Evolutionary conservation across 1,284 basidiomycete species (phyloP).

Genomic region (Pseudozyma tsukubaensis): DNA sequence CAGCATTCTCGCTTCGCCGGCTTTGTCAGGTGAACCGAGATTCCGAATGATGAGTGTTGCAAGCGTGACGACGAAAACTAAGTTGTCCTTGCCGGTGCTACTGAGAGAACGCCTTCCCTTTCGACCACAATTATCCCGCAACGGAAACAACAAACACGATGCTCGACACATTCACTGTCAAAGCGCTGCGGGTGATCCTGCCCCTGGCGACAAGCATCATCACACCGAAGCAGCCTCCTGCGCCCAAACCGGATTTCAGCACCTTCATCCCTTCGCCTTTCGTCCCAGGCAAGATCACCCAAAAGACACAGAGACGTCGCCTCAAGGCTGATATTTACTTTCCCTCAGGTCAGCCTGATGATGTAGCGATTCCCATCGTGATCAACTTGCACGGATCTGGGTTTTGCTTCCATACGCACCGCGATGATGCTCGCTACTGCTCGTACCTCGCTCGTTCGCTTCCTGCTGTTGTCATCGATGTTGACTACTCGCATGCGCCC

Average conservation of each 20-base stretch:
- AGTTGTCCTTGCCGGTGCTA: no score
- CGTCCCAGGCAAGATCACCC: slow-evolving; percentile 35
- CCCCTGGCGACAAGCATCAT: slow-evolving; percentile 29
- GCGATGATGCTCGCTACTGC: slow-evolving; percentile 49
- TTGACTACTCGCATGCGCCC: slow-evolving; percentile 81
- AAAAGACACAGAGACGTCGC: slow-evolving; percentile 33
- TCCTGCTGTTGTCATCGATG: slow-evolving; percentile 73
- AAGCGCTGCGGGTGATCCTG: slow-evolving; percentile 34
- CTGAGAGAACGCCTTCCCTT: not conserved
- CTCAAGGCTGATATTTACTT: slow-evolving; percentile 47
- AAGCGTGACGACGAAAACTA: no score
- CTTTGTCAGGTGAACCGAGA: no score
- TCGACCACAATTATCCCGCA: slow-evolving; percentile 1
- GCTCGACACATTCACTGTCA: slow-evolving; percentile 38
- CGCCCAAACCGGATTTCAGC: slow-evolving; percentile 35
- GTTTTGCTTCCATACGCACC: slow-evolving; percentile 46
- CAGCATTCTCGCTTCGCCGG: no score
- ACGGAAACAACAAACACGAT: slow-evolving; percentile 1
- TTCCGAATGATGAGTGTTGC: no score
- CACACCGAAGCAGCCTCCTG: slow-evolving; percentile 36
- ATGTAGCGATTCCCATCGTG: slow-evolving; percentile 38
- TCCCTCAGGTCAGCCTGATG: slow-evolving; percentile 19
- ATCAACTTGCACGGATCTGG: slow-evolving; percentile 57
- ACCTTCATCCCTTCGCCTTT: slow-evolving; percentile 49
- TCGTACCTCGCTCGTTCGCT: slow-evolving; percentile 31